Percentiles rank a stretch among this genome's conserved stretches.
Conservation (phyloP, 2,329 filamentous ascomycete species). For the Westerdykella ornata region DNA sequence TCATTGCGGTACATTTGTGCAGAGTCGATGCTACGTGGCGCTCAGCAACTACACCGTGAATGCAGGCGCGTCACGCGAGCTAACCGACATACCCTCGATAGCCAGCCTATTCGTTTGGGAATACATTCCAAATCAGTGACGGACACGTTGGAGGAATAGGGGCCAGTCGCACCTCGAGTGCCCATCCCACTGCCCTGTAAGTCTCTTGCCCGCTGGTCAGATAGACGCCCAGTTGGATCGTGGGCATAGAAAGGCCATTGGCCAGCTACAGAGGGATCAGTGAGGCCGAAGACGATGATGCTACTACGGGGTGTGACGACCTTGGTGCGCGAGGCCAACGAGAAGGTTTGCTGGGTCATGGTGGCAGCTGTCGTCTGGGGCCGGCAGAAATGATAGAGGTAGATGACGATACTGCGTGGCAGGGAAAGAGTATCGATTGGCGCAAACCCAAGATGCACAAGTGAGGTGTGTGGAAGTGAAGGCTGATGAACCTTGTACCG, state of each 20-base stretch:
- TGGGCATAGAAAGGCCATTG: constrained; percentile 62
- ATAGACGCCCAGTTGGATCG: constrained; percentile 69
- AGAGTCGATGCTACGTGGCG: constrained; percentile 45
- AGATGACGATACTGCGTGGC: constrained; percentile 9
- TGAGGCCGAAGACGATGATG: background rate
- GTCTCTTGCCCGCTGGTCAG: constrained; percentile 60
- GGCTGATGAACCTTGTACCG: constrained; percentile 10
- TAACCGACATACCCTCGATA: constrained; percentile 38
- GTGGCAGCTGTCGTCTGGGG: constrained; percentile 6
- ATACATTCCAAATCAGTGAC: constrained; percentile 2
- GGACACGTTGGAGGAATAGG: constrained; percentile 7
- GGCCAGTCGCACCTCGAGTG: constrained; percentile 44
- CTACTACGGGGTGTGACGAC: constrained; percentile 7
- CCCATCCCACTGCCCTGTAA: constrained; percentile 51
- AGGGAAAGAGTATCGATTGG: constrained; percentile 4
- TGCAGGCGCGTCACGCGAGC: background rate
- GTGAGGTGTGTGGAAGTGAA: constrained; percentile 1
- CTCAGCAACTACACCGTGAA: background rate
- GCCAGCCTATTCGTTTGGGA: constrained; percentile 36
- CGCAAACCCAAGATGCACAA: no score
- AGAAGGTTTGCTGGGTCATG: constrained; percentile 34
- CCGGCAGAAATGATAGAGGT: constrained; percentile 19
- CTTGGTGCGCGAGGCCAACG: constrained; percentile 41
- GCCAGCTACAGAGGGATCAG: constrained; percentile 34
- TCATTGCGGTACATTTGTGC: constrained; percentile 68